Evolutionary conservation across 495 filamentous ascomycete genomes (phyloP).

Genomic region (Hypoxylon rickii): DNA sequence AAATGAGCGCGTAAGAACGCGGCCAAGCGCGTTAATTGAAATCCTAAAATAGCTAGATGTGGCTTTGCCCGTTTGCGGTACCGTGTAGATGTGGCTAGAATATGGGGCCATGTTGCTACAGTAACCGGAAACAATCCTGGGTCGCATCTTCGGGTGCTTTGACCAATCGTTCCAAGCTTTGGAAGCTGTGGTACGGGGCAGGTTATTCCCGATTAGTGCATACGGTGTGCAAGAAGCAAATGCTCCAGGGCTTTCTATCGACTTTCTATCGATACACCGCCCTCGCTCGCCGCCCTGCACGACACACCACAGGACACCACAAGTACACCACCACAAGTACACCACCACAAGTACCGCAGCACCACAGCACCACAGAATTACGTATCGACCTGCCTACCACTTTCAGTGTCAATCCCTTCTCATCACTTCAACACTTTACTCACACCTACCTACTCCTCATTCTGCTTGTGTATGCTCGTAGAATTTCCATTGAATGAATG

Average conservation of each 20-base stretch:
- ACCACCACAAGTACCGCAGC: too few species aligned
- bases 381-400: slow-evolving; percentile 12
- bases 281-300: too few species aligned
- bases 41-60: neutral
- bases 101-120: slow-evolving; percentile 17
- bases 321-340: neutral
- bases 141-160: slow-evolving; percentile 13
- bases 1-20: slow-evolving; percentile 6
- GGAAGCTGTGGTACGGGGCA: slow-evolving; percentile 1
- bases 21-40: slow-evolving; percentile 35
- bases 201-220: neutral
- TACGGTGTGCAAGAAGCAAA: neutral
- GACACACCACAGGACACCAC: slow-evolving; percentile 11
- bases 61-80: neutral
- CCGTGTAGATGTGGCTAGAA: neutral
- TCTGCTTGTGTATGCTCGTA: too few species aligned
- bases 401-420: too few species aligned
- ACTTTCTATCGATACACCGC: slow-evolving; percentile 27
- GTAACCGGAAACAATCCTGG: slow-evolving; percentile 15
- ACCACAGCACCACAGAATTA: too few species aligned
- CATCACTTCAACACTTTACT: slow-evolving; percentile 1
- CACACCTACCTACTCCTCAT: neutral
- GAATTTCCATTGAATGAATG: too few species aligned
- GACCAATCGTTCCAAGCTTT: slow-evolving; percentile 9
- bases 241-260: too few species aligned